Percentiles rank a stretch among this genome's conserved stretches.
These are phyloP conservation scores for Coffea eugenioides DNA, from an alignment of 257 asterid species.

Conservation along the genomic window DNA sequence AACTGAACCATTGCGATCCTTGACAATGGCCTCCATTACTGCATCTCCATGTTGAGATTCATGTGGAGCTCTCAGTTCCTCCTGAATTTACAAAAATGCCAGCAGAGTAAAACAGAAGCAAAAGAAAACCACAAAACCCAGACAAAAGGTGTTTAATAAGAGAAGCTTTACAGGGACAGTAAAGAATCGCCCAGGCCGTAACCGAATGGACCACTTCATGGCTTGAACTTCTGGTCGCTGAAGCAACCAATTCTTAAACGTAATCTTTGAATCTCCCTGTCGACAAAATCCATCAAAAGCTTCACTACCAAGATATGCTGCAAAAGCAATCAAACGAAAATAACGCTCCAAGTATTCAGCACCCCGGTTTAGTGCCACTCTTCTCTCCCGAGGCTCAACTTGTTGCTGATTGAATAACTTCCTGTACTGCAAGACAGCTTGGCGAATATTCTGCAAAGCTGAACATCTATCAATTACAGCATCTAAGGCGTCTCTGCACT, in stretches of 20 bases:
- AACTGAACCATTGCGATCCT: conserved; percentile 95
- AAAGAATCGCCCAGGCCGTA: conserved; percentile 94
- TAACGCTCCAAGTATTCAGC: conserved; percentile 99
- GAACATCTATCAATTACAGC: conserved; percentile 92
- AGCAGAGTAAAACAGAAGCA: conserved; percentile 32
- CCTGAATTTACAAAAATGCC: conserved; percentile 56
- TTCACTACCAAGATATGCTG: conserved; percentile 95
- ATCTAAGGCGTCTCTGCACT: conserved; percentile 94
- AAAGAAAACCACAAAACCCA: conserved; percentile 15
- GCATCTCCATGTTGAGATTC: conserved; percentile 99
- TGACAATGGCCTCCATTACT: conserved; percentile 97
- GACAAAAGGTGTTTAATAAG: conserved; percentile 12
- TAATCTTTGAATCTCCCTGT: conserved; percentile 74
- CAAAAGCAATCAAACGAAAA: conserved; percentile 95
- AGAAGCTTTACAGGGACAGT: conserved; percentile 81
- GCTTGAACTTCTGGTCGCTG: conserved; percentile 96
- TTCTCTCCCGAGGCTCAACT: conserved; percentile 94
- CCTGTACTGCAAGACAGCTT: conserved; percentile 94
- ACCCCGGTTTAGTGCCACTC: conserved; percentile 93
- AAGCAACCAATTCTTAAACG: conserved; percentile 87
- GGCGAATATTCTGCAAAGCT: conserved; percentile 93
- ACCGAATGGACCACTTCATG: conserved; percentile 96
- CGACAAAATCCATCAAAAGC: conserved; percentile 95
- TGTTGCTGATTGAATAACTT: conserved; percentile 86
- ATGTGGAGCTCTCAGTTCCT: conserved; percentile 89